These are phyloP conservation scores for Pseudocercospora cruenta DNA, from an alignment of 2,329 filamentous ascomycete genomes.

Conservation along the genomic window DNA sequence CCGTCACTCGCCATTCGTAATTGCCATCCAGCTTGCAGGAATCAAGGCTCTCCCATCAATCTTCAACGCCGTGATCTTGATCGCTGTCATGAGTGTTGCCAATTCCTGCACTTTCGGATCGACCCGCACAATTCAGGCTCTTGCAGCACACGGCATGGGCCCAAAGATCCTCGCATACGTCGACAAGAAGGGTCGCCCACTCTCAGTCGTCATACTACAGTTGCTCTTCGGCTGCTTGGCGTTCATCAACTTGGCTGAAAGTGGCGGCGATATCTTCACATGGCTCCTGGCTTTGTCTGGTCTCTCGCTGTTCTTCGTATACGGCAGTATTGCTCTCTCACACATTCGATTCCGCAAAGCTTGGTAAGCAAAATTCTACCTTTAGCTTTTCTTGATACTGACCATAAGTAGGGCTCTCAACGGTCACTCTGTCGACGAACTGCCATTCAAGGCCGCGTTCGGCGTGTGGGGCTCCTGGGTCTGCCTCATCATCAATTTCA, in stretches of 20 bases:
- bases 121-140: slow-evolving; percentile 60
- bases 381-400: not conserved
- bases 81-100: slow-evolving; percentile 61
- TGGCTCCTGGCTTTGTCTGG: slow-evolving; percentile 79
- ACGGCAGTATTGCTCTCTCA: slow-evolving; percentile 79
- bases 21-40: slow-evolving; percentile 69
- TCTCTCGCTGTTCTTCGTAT: slow-evolving; percentile 74
- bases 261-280: slow-evolving; percentile 66
- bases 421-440: slow-evolving; percentile 47
- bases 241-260: slow-evolving; percentile 67
- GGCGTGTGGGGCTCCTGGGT: slow-evolving; percentile 48
- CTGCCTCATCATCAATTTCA: slow-evolving; percentile 44
- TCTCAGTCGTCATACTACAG: slow-evolving; percentile 70
- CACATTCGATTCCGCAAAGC: slow-evolving; percentile 87
- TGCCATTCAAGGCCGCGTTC: slow-evolving; percentile 48
- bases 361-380: slow-evolving; percentile 43
- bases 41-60: slow-evolving; percentile 70
- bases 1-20: slow-evolving; percentile 64
- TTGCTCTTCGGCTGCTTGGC: slow-evolving; percentile 71
- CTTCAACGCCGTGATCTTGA: slow-evolving; percentile 76
- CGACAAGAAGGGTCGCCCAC: slow-evolving; percentile 78
- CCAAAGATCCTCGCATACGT: slow-evolving; percentile 78
- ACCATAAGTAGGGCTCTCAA: slow-evolving; percentile 62
- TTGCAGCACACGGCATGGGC: slow-evolving; percentile 62
- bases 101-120: slow-evolving; percentile 62